Conservation (phyloP, 495 filamentous ascomycete genomes). For the Bryoglossum gracile region DNA sequence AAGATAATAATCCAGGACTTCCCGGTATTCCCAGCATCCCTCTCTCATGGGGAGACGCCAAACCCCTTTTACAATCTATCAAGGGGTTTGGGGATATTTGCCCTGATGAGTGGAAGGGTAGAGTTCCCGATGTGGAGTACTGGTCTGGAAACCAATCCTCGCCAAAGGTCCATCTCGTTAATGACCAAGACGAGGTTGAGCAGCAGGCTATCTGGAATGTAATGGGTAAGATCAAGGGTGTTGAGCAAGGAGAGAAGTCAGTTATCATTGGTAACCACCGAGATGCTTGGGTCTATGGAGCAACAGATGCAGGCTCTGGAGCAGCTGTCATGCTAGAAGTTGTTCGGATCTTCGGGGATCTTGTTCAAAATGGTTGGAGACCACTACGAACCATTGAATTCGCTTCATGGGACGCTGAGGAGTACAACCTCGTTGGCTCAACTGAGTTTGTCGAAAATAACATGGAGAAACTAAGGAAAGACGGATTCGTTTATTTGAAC, state of each 20-base stretch:
- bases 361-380: slow-evolving; percentile 70
- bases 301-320: slow-evolving; percentile 76
- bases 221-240: slow-evolving; percentile 69
- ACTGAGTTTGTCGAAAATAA: slow-evolving; percentile 95
- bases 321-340: slow-evolving; percentile 90
- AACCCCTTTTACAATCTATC: slow-evolving; percentile 67
- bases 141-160: slow-evolving; percentile 77
- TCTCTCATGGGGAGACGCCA: slow-evolving; percentile 80
- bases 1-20: slow-evolving; percentile 64
- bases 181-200: slow-evolving; percentile 77
- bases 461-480: slow-evolving; percentile 61
- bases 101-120: slow-evolving; percentile 68
- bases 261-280: slow-evolving; percentile 92
- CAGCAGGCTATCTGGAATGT: slow-evolving; percentile 87
- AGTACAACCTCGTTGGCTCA: slow-evolving; percentile 90
- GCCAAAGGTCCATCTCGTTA: slow-evolving; percentile 75
- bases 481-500: slow-evolving; percentile 85
- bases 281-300: slow-evolving; percentile 88
- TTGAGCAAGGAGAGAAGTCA: slow-evolving; percentile 75
- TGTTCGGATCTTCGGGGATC: slow-evolving; percentile 70
- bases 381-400: slow-evolving; percentile 92
- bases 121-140: slow-evolving; percentile 58
- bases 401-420: slow-evolving; percentile 87
- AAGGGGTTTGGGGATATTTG: slow-evolving; percentile 67
- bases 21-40: slow-evolving; percentile 83